A percentile compares a stretch with the other conserved stretches of the same genome.
These are phyloP conservation scores for Ramalina intermedia DNA, from an alignment of 495 filamentous ascomycete species.

Conservation along the genomic window DNA sequence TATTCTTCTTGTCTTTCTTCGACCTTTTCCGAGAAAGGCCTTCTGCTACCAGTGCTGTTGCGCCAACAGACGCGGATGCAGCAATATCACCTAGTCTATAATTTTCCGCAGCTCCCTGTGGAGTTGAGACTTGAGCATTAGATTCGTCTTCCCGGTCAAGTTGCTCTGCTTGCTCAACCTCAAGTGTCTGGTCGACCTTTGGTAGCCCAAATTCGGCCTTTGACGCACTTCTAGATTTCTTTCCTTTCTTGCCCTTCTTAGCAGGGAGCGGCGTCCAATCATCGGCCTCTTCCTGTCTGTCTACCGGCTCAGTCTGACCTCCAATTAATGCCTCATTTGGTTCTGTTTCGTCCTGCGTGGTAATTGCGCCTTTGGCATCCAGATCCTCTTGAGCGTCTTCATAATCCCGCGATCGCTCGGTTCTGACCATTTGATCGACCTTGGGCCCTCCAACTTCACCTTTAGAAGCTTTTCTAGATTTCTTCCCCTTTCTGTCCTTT, in stretches of 20 bases:
- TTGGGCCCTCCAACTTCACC: no score
- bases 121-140: neutral
- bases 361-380: no score
- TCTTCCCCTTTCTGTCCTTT: conserved; percentile 42
- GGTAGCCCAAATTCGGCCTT: no score
- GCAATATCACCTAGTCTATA: neutral
- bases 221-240: conserved; percentile 14
- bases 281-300: neutral
- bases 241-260: conserved; percentile 39
- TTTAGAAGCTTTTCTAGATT: conserved; percentile 5
- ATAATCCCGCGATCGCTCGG: no score
- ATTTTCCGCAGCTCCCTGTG: neutral
- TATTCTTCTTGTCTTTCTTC: conserved; percentile 2
- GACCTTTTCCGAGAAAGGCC: conserved; percentile 1
- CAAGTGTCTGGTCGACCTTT: no score
- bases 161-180: neutral
- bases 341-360: no score
- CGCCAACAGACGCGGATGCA: neutral
- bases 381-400: no score
- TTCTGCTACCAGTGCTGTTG: conserved; percentile 2
- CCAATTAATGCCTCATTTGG: no score
- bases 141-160: neutral
- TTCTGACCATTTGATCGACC: no score
- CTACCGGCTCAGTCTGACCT: no score
- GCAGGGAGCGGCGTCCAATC: neutral